Conservation (phyloP, 805 yeast genomes). For the Cyberlindnera veronae region DNA sequence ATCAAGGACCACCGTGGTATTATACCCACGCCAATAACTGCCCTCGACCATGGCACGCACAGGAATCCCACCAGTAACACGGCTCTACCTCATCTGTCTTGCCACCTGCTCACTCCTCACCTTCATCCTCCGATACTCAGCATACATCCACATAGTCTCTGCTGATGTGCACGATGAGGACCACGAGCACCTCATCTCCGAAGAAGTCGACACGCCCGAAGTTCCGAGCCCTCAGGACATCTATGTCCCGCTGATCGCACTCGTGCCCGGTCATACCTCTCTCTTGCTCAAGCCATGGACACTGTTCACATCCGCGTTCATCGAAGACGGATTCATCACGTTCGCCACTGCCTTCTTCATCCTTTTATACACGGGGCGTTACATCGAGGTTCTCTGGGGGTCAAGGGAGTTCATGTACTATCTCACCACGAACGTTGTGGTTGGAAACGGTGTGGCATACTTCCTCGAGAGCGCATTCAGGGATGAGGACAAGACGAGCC, state of each 20-base stretch:
- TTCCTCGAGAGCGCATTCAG: constrained; percentile 17
- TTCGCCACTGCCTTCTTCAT: constrained; percentile 36
- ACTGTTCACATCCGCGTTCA: constrained; percentile 42
- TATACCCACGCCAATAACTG: too few species aligned
- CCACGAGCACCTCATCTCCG: constrained; percentile 21
- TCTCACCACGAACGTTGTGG: constrained; percentile 32
- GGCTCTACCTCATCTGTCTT: constrained; percentile 23
- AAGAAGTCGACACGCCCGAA: too few species aligned
- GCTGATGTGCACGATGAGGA: constrained; percentile 22
- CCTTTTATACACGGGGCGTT: constrained; percentile 47
- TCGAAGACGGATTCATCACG: constrained; percentile 42
- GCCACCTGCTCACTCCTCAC: constrained; percentile 27
- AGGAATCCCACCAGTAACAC: constrained; percentile 33
- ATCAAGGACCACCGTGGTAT: too few species aligned
- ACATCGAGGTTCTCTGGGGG: constrained; percentile 56
- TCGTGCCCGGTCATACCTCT: constrained; percentile 43
- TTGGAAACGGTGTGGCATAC: constrained; percentile 36
- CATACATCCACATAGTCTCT: constrained; percentile 27
- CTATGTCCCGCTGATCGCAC: constrained; percentile 47
- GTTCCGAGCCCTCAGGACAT: constrained; percentile 43
- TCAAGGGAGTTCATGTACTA: constrained; percentile 43
- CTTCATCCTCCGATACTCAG: constrained; percentile 30
- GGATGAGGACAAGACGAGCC: constrained; percentile 10
- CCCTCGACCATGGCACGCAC: constrained; percentile 20
- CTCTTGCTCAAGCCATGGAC: constrained; percentile 47